phyloP scores from a whole-genome alignment of 768 basidiomycete species.

The Hydnum rufescens region DNA sequence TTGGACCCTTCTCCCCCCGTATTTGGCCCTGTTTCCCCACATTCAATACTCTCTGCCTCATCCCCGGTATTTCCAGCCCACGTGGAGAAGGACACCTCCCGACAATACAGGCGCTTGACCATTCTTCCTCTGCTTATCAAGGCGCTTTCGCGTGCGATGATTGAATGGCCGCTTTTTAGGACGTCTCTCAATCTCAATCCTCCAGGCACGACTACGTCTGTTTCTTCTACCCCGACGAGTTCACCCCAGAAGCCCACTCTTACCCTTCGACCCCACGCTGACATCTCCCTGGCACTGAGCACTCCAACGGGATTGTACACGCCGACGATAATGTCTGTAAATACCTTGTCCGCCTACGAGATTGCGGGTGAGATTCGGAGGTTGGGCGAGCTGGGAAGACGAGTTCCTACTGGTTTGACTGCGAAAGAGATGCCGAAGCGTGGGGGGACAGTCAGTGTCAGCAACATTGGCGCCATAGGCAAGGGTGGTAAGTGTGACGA shows the following conservation, averaged over 20 bases:
- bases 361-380: slow-evolving; percentile 42
- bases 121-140: slow-evolving; percentile 74
- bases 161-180: slow-evolving; percentile 69
- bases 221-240: slow-evolving; percentile 7
- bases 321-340: slow-evolving; percentile 40
- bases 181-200: slow-evolving; percentile 40
- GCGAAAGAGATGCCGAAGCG: slow-evolving; percentile 49
- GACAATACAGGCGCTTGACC: slow-evolving; percentile 44
- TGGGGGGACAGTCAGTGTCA: slow-evolving; percentile 63
- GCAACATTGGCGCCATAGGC: slow-evolving; percentile 69
- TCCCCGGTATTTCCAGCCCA: no score
- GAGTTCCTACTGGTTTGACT: slow-evolving; percentile 43
- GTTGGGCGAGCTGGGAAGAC: slow-evolving; percentile 43
- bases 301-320: slow-evolving; percentile 73
- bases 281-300: slow-evolving; percentile 58
- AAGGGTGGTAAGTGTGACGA: slow-evolving; percentile 20
- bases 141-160: slow-evolving; percentile 58
- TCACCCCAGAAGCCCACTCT: slow-evolving; percentile 35
- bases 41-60: no score
- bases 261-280: slow-evolving; percentile 51
- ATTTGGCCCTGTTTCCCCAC: slow-evolving; percentile 23
- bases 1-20: slow-evolving; percentile 21
- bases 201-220: neutral
- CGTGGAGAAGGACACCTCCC: neutral
- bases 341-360: slow-evolving; percentile 35